Percentiles rank a stretch among this genome's conserved stretches.
phyloP scores from a whole-genome alignment of 192 early-diverging fungal genomes.

The Entomortierella lignicola region DNA sequence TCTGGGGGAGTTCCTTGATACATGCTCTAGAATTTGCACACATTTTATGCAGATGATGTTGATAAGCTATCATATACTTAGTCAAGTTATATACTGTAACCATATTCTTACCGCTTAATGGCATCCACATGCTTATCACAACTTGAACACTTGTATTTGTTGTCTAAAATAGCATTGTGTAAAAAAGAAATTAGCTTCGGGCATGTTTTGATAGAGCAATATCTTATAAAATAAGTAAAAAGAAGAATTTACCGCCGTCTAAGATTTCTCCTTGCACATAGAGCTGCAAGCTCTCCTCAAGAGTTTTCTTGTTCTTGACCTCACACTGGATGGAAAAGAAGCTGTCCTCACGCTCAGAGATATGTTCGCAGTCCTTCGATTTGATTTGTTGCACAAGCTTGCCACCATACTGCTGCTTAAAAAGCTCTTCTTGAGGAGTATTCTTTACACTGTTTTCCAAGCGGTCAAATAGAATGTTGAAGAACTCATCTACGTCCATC shows the following conservation, averaged over 20 bases:
- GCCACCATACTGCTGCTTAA: constrained; percentile 67
- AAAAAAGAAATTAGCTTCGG: not conserved
- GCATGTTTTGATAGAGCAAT: not conserved
- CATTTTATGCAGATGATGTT: too few relatives aligned
- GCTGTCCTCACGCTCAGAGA: constrained; percentile 63
- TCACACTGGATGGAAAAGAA: constrained; percentile 68
- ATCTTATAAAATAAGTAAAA: not conserved
- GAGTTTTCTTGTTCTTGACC: constrained; percentile 65
- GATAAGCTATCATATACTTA: not conserved
- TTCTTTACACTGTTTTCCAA: constrained; percentile 61
- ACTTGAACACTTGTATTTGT: constrained; percentile 63
- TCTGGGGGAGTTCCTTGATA: constrained; percentile 66
- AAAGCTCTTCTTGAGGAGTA: constrained; percentile 58
- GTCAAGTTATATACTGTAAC: too few relatives aligned
- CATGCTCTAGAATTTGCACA: constrained; percentile 58
- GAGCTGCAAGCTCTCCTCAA: constrained; percentile 67
- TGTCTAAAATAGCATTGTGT: constrained; percentile 33
- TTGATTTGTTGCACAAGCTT: constrained; percentile 69
- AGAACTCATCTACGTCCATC: constrained; percentile 73
- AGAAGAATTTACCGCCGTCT: constrained; percentile 60
- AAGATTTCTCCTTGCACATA: constrained; percentile 68
- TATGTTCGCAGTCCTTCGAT: constrained; percentile 65
- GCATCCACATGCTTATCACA: constrained; percentile 69
- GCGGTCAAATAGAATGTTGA: constrained; percentile 68
- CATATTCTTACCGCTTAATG: constrained; percentile 58